These are phyloP conservation scores for Wickerhamomyces sydowiorum DNA, from an alignment of 805 yeast species.

Conservation along the genomic window DNA sequence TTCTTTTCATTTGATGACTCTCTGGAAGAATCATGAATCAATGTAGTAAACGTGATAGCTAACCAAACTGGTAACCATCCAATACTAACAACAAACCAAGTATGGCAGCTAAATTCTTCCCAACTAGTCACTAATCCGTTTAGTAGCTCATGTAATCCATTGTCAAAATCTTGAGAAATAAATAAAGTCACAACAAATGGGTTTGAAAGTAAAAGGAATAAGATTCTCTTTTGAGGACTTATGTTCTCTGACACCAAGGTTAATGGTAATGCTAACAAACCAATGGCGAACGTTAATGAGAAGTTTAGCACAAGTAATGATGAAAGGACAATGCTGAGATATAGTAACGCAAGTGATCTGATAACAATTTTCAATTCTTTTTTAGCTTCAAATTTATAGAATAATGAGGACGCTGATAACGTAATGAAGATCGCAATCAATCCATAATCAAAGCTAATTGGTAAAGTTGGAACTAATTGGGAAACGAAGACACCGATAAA, in stretches of 20 bases:
- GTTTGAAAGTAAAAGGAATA: constrained; percentile 39
- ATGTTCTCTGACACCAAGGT: constrained; percentile 39
- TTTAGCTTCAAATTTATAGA: constrained; percentile 5
- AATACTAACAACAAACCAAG: constrained; percentile 67
- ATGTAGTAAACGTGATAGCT: constrained; percentile 25
- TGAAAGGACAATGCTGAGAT: constrained; percentile 62
- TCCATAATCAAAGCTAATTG: constrained; percentile 8
- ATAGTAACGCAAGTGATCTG: constrained; percentile 45
- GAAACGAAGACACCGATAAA: constrained; percentile 26
- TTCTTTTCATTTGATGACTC: neutral
- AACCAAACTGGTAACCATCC: constrained; percentile 89
- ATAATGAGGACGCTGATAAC: constrained; percentile 16
- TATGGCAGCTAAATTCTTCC: constrained; percentile 72
- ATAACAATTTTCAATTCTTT: constrained; percentile 20
- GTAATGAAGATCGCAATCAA: constrained; percentile 14
- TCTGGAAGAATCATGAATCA: constrained; percentile 5
- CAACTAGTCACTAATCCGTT: constrained; percentile 56
- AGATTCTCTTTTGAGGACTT: constrained; percentile 18
- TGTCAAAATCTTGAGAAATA: constrained; percentile 25
- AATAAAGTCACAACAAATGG: constrained; percentile 41
- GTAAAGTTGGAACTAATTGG: constrained; percentile 12
- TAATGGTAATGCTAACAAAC: constrained; percentile 70
- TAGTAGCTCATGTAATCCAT: constrained; percentile 27
- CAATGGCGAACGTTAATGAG: constrained; percentile 68
- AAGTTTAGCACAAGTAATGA: constrained; percentile 80